Base-by-base conservation (phyloP, 495 filamentous ascomycete species). In the Aspergillus biplanus region DNA sequence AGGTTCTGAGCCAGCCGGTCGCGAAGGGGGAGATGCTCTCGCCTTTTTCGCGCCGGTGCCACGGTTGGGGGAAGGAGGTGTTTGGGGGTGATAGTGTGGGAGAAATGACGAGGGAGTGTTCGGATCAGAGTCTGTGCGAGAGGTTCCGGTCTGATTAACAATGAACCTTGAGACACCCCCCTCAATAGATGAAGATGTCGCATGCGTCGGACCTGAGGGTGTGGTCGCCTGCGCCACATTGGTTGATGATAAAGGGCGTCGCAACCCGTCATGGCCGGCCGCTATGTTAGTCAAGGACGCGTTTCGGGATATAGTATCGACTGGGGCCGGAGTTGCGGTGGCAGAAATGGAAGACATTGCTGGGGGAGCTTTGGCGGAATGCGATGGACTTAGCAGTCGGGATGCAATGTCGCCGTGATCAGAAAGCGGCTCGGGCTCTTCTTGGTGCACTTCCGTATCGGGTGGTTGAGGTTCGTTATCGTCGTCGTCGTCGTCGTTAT, bases 341-440 rank as follows among this genome's bases (percentile, higher is more conserved):
- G 77, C 79, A n/a, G 78, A 82, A 13, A 82, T 78, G 7, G 79
- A 80, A 37, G 79, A 80, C 79, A 82, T 82, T 47, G 79, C 77
- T 32, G 79, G 79, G 7, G 78, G 79, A 7, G 79, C 79, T 67
- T 75, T 82, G 55, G 79, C 75, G 5, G 77, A 76, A 58, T 72
- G 73, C 7, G 78, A 77, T 13, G 75, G 77, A 42, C 71, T 78
- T 33, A 82, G 58, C 6, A 82, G 66, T 31, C 78, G 79, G 56
- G 65, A 72, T 46, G 79, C 75, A 49, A 80, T 80, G 44, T 73
- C 76, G 8, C 67, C 67, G 42, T 74, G 72, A 8, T 82, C 79
- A 2, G 55, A 34, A 5, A 58, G 31, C 27, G 68, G 73, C 3
- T 27, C 61, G 15, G 57, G 42, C 3, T 68, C 71, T 12, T 70